phyloP scores from a whole-genome alignment of 306 rosid genomes.

The Acacia confusa region DNA sequence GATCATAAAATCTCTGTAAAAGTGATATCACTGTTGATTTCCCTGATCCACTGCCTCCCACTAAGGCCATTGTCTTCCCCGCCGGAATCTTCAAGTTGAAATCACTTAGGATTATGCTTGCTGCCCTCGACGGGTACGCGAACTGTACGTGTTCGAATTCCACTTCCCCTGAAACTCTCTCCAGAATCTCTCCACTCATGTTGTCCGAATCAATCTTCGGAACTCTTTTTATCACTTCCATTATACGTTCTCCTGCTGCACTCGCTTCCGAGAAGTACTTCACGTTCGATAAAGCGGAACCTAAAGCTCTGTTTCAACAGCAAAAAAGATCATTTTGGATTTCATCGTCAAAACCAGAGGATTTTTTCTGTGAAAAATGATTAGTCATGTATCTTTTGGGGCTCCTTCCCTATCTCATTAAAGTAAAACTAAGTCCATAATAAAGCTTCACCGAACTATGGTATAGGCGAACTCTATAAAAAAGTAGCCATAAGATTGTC shows the following conservation, averaged over 20 bases:
- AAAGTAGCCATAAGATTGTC: neutral
- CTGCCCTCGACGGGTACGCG: constrained; percentile 69
- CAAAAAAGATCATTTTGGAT: too few relatives aligned
- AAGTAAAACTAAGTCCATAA: neutral
- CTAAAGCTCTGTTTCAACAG: constrained; percentile 46
- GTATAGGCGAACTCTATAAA: neutral
- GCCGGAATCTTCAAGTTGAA: constrained; percentile 55
- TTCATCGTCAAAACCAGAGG: too few relatives aligned
- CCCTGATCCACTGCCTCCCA: constrained; percentile 80
- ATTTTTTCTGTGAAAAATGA: too few relatives aligned
- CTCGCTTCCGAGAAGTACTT: constrained; percentile 68
- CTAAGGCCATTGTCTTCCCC: constrained; percentile 65
- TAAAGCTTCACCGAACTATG: neutral
- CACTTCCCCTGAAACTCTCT: constrained; percentile 51
- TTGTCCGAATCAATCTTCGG: constrained; percentile 71
- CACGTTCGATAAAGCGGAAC: constrained; percentile 63
- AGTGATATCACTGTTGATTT: constrained; percentile 67
- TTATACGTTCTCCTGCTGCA: constrained; percentile 62
- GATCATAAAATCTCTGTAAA: constrained; percentile 75
- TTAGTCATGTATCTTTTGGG: neutral
- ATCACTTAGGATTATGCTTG: constrained; percentile 46
- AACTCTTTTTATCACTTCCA: constrained; percentile 63
- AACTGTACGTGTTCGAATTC: constrained; percentile 55
- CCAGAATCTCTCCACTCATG: constrained; percentile 50
- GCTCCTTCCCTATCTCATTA: neutral